Base-by-base conservation (phyloP, 768 basidiomycete species). In the Sporobolomyces pararoseus region DNA sequence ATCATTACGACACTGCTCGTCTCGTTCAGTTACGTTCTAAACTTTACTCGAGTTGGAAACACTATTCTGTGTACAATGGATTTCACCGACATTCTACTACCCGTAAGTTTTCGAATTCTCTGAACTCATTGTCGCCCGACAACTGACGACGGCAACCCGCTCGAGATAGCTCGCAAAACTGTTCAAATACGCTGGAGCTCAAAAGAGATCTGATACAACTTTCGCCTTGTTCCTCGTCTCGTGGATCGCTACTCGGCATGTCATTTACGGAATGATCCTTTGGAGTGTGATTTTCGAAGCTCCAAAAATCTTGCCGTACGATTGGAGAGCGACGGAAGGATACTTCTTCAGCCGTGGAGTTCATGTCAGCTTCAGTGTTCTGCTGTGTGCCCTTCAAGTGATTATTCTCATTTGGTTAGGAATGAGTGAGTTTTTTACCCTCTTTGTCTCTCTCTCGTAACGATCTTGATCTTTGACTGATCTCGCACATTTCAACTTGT, bases 21-120 rank as follows among this genome's bases (percentile, higher is more conserved):
- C 81, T 80, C 83, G 39, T 76, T 82, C 47, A 92, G 90, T 79
- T 98, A 96, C 80, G 83, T 84, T 69, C 85, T 83, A 78, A 88
- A 93, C 80, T 88, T 87, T 78, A 95, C 91, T 13, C 88, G 93
- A 52, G 85, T 94, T 51, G 96, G 96, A 21, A 90, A 88, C 75
- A 82, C 92, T 53, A 86, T 96, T 68, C 88, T 96, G 85, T 84
- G 90, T 59, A 81, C 96, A 42, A 94, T 98, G 91, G 96, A 99
- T 78, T 87, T 86, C 7, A 42, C 27, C 53, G 96, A 99, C 81
- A 90, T 98, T 61, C 86, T 91, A 78, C 80, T 99, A 14, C 90
- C 94, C 4, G 93, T 94, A 77, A 77, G 90, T 85, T 47, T 37
- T 27, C 29, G 59, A 17, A 32, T 21, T 29, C 37, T 42, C 51